Base-by-base conservation (phyloP, 768 basidiomycete species). In the Obba rivulosa region DNA sequence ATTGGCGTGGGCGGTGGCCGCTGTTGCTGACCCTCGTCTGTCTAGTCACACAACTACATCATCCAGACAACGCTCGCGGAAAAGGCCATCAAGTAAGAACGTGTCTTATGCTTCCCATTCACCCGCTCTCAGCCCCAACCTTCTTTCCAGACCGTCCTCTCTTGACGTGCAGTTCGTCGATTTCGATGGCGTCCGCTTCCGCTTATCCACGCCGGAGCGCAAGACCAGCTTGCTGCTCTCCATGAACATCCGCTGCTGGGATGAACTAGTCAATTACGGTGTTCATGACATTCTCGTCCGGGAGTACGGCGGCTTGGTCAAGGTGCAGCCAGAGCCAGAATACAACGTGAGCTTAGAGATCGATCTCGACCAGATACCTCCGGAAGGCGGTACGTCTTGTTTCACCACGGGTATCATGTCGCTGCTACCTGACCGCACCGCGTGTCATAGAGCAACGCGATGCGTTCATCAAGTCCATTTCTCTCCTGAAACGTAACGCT, bases 181-280 rank as follows among this genome's bases (percentile, higher is more conserved):
- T 70, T 99, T 92, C 57, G 96, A 99, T 64, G 87, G 92, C 42
- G 93, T 97, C 46, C 81, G 92, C 38, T 99, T 97, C 70, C 94
- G 87, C 66, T 69, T 98, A 41, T 89, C 89, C 13, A 93, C 93
- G 0, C 87, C 87, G 3, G 81, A 88, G 20, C 82, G 85, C 63
- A 91, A 95, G 74, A 85, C 87, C 0, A 46, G 38, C 3, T 73
- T 98, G 18, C 71, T 89, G 34, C 78, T 99, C 18, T 98, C 95
- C 24, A 98, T 99, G 92, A 85, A 85, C 66, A 93, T 98, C 50
- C 85, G 90, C 42, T 99, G 95, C 72, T 99, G 95, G 95, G 80
- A 86, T 51, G 92, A 98, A 64, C 81, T 99, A 39, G 84, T 84
- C 10, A 73, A 77, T 45, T 95, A 90, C 60, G 96, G 95, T 39